These are phyloP conservation scores for Eucalyptus shirleyi DNA, from an alignment of 345 rosid species.

Conservation along the genomic window DNA sequence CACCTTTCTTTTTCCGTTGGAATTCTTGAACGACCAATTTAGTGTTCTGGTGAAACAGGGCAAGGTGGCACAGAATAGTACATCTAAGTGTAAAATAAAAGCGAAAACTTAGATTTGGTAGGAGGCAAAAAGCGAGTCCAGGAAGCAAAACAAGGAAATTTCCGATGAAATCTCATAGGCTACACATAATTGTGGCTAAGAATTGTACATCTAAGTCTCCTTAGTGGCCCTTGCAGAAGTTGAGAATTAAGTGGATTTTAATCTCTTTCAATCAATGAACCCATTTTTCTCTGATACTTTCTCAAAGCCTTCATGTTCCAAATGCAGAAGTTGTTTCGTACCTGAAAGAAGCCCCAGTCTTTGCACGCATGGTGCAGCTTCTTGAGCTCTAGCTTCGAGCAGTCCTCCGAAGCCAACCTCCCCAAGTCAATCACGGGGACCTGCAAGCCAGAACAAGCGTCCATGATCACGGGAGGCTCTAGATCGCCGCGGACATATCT, in stretches of 20 bases:
- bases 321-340: not conserved
- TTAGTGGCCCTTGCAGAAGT: not conserved
- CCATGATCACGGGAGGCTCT: not conserved
- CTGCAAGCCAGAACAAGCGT: not conserved
- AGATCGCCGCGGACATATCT: not conserved
- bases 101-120: not conserved
- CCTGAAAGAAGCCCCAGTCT: slow-evolving; percentile 12
- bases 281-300: not conserved
- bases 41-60: not conserved
- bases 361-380: slow-evolving; percentile 3
- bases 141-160: not conserved
- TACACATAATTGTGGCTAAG: not conserved
- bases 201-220: not conserved
- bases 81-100: too few species aligned
- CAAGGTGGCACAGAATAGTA: not conserved
- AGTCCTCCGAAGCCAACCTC: not conserved
- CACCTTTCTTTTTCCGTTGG: not conserved
- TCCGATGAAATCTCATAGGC: not conserved
- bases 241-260: not conserved
- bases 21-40: too few species aligned
- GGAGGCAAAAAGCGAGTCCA: not conserved
- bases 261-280: not conserved
- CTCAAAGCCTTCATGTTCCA: too few species aligned
- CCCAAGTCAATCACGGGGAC: not conserved
- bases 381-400: not conserved